Percentiles rank a stretch among this genome's conserved stretches.
These are phyloP conservation scores for Mimosa pudica DNA, from an alignment of 306 rosid species.

Conservation along the genomic window DNA sequence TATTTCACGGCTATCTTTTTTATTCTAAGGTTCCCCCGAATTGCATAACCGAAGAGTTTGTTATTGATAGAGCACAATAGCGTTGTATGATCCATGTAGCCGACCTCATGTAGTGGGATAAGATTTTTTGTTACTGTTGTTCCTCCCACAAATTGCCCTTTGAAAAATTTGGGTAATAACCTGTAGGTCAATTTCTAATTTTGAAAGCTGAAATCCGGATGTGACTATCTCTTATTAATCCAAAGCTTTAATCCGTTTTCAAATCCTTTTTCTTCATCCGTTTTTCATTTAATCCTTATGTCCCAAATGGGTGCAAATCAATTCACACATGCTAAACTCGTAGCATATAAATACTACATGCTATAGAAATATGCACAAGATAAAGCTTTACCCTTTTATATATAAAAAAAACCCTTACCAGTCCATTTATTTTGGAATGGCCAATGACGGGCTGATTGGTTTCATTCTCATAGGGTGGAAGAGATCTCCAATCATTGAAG, in stretches of 20 bases:
- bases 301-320: not conserved
- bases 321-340: not conserved
- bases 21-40: no score
- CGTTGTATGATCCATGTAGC: no score
- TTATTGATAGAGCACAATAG: no score
- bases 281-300: not conserved
- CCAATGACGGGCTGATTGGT: conserved; percentile 68
- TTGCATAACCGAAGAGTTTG: no score
- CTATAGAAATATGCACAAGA: not conserved
- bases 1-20: no score
- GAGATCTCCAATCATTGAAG: conserved; percentile 66
- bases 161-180: not conserved
- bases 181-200: not conserved
- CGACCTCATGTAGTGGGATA: no score
- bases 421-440: conserved; percentile 62
- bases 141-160: not conserved
- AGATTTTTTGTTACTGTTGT: no score
- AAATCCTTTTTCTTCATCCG: not conserved
- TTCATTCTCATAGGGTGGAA: conserved; percentile 69
- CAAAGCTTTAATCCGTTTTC: not conserved
- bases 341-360: not conserved
- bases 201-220: not conserved
- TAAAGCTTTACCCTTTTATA: no score
- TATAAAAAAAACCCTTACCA: conserved; percentile 50
- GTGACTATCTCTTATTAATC: not conserved